Percentiles rank a stretch among this genome's conserved stretches.
These are phyloP conservation scores for Acacia melanoxylon DNA, from an alignment of 306 rosid species.

Conservation along the genomic window DNA sequence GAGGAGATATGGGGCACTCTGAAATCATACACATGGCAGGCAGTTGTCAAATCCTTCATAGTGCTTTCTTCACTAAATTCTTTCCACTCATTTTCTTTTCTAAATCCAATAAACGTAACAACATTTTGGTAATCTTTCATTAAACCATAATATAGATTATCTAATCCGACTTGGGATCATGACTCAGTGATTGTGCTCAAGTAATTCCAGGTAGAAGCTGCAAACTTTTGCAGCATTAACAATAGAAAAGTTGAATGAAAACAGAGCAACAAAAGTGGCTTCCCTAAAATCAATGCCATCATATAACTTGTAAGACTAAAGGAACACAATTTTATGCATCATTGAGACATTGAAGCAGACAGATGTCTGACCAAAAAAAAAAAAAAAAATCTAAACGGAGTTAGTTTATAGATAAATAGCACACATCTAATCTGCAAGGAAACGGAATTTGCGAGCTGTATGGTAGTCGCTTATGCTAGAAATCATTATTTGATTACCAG, in stretches of 20 bases:
- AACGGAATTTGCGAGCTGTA: background rate
- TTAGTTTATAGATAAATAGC: slow-evolving; percentile 15
- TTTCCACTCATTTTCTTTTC: background rate
- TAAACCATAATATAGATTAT: background rate
- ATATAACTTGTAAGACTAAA: background rate
- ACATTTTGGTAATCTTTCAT: background rate
- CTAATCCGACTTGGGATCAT: background rate
- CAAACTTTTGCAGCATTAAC: background rate
- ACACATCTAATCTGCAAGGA: slow-evolving; percentile 3
- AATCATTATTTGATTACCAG: background rate
- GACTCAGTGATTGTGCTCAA: background rate
- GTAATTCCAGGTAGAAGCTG: background rate
- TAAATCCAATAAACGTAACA: background rate
- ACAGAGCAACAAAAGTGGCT: background rate
- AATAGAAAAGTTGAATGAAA: background rate
- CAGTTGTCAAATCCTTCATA: background rate
- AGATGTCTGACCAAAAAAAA: no score
- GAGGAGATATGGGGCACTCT: background rate
- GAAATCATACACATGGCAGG: background rate
- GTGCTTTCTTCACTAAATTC: background rate
- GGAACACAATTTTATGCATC: background rate
- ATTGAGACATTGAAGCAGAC: background rate
- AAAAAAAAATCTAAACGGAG: background rate
- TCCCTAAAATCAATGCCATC: background rate
- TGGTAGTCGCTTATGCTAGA: background rate